Evolutionary conservation across 1,139 yeast genomes (phyloP), one percentile per base, ranked within the genome.

Genomic region (Debaryomyces nepalensis): DNA sequence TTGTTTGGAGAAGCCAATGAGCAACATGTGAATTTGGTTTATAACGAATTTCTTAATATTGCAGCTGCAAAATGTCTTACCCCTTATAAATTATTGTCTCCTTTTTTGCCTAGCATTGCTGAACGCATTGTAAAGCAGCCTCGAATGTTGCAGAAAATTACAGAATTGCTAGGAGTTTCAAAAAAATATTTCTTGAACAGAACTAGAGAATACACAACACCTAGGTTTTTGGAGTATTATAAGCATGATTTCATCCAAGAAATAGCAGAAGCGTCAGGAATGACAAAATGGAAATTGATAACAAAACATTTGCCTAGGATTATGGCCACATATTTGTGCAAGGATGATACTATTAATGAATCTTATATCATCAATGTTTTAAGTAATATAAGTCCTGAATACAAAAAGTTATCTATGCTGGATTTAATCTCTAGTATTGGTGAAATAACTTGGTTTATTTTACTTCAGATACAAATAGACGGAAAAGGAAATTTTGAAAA

Each of bases 71-170:
- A 72, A 44, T 58, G 66, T 1, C 58, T 79, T 22, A 76, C 87
- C 1, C 83, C 89, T 0, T 82, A 84, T 67, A 87, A 86, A 55
- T 62, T 93, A 12, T 66, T 90, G 26, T 79, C 89, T 3, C 96
- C 97, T 0, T 87, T 81, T 50, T 74, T 93, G 56, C 87, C 95
- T 1, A 77, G 86, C 39, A 70, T 90, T n/a, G 78, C 93, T 30
- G 77, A 82, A 40, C 74, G 78, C 37, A 71, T 88, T 11, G 82
- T 88, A 2, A 81, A 81, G 47, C 79, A 78, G 39, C 79, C 82
- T 0, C 66, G 71, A n/a, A 67, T 87, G 42, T 70, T 87, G 26
- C 70, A 70, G 16, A 75, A 78, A 46, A 69, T 93, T 11, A 77
- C 91, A 5, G 82, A 81, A 31, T 67, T 89, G 5, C 68, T 89